phyloP scores from a whole-genome alignment of 2,329 filamentous ascomycete species.

The Rasamsonia emersonii region DNA sequence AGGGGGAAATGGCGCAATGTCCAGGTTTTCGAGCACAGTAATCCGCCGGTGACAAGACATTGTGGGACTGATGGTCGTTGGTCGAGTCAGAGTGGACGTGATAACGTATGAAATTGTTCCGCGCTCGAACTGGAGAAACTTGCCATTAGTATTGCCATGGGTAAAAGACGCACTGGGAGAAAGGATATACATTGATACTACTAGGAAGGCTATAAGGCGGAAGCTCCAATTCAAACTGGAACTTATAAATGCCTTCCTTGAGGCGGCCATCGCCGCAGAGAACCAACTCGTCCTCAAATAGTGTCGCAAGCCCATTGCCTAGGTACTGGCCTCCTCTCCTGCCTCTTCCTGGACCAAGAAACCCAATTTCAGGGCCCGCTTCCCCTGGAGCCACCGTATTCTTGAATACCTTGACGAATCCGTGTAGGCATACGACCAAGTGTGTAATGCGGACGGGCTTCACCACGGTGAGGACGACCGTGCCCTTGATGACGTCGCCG shows the following conservation, averaged over 20 bases:
- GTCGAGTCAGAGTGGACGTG: constrained; percentile 79
- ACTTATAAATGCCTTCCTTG: constrained; percentile 56
- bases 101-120: constrained; percentile 89
- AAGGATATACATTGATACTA: constrained; percentile 77
- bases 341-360: constrained; percentile 47
- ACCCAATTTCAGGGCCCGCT: constrained; percentile 39
- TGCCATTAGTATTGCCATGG: constrained; percentile 8
- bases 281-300: constrained; percentile 58
- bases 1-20: constrained; percentile 65
- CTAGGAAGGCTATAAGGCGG: constrained; percentile 58
- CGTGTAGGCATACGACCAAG: constrained; percentile 54
- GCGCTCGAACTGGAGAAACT: constrained; percentile 67
- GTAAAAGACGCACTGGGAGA: constrained; percentile 7
- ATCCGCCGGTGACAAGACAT: constrained; percentile 74
- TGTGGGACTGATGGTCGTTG: constrained; percentile 74
- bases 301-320: constrained; percentile 55
- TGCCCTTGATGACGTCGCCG: constrained; percentile 54
- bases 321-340: constrained; percentile 47
- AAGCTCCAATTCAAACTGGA: constrained; percentile 56
- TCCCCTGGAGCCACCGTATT: constrained; percentile 51
- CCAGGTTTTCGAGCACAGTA: constrained; percentile 69
- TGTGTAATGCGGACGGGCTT: constrained; percentile 57
- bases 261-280: constrained; percentile 57
- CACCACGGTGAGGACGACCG: constrained; percentile 50
- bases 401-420: constrained; percentile 58